These are phyloP conservation scores for Chaetomium tenue DNA, from an alignment of 495 filamentous ascomycete species.

Conservation along the genomic window DNA sequence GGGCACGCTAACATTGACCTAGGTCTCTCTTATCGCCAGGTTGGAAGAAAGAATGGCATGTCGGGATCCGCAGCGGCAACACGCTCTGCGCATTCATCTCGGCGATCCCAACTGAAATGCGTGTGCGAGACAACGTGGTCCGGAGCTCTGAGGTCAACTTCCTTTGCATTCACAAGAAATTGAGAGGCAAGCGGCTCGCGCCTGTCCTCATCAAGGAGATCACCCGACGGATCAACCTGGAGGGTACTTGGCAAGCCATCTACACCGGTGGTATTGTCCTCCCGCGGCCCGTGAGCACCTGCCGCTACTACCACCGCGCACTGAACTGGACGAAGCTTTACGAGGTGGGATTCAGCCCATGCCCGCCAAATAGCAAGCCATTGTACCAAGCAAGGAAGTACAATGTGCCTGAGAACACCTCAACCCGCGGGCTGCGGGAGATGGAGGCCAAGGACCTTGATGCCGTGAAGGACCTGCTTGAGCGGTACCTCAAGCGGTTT, in stretches of 20 bases:
- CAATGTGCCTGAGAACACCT: conserved; percentile 66
- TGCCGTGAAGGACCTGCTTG: conserved; percentile 69
- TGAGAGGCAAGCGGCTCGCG: conserved; percentile 84
- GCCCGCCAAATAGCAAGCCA: conserved; percentile 77
- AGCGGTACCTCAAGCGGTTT: conserved; percentile 74
- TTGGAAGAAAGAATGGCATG: conserved; percentile 95
- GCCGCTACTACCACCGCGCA: conserved; percentile 89
- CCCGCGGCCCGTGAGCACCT: conserved; percentile 85
- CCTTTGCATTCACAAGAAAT: conserved; percentile 95
- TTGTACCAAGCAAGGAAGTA: conserved; percentile 76
- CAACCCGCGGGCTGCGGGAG: conserved; percentile 68
- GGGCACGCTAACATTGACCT: conserved; percentile 26
- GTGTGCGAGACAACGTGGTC: conserved; percentile 71
- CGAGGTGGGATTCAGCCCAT: conserved; percentile 84
- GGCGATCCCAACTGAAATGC: conserved; percentile 78
- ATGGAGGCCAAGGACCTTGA: conserved; percentile 84
- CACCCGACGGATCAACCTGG: conserved; percentile 80
- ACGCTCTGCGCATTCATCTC: conserved; percentile 94
- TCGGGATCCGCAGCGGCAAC: conserved; percentile 78
- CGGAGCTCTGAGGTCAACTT: conserved; percentile 93
- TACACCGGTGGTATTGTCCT: conserved; percentile 91
- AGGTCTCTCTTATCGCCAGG: conserved; percentile 92
- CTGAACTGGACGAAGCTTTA: conserved; percentile 94
- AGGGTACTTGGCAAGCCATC: conserved; percentile 86
- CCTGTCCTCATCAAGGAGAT: conserved; percentile 97